Conservation (phyloP, 2,329 filamentous ascomycete genomes). For the Curvularia spicifera region DNA sequence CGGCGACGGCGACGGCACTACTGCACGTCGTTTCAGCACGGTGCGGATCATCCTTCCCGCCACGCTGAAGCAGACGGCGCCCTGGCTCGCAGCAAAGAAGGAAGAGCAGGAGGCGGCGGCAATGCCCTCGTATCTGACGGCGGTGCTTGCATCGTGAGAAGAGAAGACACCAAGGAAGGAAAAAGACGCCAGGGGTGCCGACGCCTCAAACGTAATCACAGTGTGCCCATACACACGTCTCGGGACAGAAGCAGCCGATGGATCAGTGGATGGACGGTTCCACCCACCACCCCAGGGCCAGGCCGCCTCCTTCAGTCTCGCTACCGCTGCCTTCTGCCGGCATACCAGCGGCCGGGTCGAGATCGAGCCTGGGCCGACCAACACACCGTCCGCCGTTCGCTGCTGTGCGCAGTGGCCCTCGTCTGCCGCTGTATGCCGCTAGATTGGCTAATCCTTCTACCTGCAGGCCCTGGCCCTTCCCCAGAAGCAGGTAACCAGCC, state of each 20-base stretch:
- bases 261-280: background rate
- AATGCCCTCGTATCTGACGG: background rate
- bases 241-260: slow-evolving; percentile 17
- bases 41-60: slow-evolving; percentile 29
- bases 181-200: slow-evolving; percentile 3
- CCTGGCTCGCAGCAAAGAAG: slow-evolving; percentile 10
- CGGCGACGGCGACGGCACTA: slow-evolving; percentile 16
- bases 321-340: slow-evolving; percentile 21
- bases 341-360: slow-evolving; percentile 22
- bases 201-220: background rate
- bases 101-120: background rate
- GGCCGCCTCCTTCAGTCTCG: background rate
- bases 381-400: slow-evolving; percentile 12
- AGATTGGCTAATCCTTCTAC: slow-evolving; percentile 9
- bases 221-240: slow-evolving; percentile 5
- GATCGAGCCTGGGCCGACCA: slow-evolving; percentile 22
- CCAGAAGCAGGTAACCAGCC: slow-evolving; percentile 3
- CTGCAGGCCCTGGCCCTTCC: slow-evolving; percentile 4
- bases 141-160: too few species aligned
- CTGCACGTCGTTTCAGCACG: slow-evolving; percentile 26
- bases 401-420: slow-evolving; percentile 8
- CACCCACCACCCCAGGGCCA: background rate
- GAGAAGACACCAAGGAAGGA: background rate
- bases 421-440: slow-evolving; percentile 13
- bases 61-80: slow-evolving; percentile 8